A percentile compares a stretch with the other conserved stretches of the same genome.
These are phyloP conservation scores for Furculomyces boomerangus DNA, from an alignment of 371 early-diverging fungal species.

Conservation along the genomic window DNA sequence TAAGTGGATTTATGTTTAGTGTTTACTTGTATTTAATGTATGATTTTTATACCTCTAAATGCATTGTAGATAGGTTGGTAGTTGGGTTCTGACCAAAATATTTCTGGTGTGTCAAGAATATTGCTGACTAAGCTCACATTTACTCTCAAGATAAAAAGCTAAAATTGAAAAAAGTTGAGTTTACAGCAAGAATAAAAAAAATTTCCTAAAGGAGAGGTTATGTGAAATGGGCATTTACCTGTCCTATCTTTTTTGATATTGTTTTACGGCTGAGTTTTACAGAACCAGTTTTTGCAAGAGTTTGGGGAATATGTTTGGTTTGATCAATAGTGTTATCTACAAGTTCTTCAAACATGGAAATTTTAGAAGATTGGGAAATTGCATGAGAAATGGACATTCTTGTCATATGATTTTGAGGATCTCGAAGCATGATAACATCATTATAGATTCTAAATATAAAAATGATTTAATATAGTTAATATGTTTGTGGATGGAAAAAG, in stretches of 20 bases:
- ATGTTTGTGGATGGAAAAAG: not conserved
- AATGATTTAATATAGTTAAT: no score
- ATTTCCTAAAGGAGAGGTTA: not conserved
- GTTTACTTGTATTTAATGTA: not conserved
- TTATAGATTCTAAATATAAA: constrained; percentile 40
- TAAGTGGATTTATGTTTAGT: not conserved
- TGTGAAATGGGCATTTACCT: constrained; percentile 8
- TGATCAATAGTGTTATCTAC: constrained; percentile 68
- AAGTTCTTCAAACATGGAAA: constrained; percentile 60
- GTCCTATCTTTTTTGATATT: constrained; percentile 69
- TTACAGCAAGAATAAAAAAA: not conserved
- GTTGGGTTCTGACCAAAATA: constrained; percentile 73
- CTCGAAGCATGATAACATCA: constrained; percentile 53
- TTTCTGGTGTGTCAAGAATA: constrained; percentile 75
- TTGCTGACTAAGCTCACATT: constrained; percentile 75
- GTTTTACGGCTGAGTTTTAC: constrained; percentile 56
- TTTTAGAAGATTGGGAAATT: constrained; percentile 72
- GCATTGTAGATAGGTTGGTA: constrained; percentile 62
- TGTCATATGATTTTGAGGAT: constrained; percentile 56
- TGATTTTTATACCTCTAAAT: constrained; percentile 1
- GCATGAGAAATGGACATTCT: constrained; percentile 75
- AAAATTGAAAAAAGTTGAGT: not conserved
- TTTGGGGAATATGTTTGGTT: constrained; percentile 70
- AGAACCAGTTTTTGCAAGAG: constrained; percentile 63
- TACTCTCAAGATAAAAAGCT: constrained; percentile 67